These are phyloP conservation scores for Pseudogymnoascus sp. DNA, from an alignment of 2,329 filamentous ascomycete species.

Conservation along the genomic window DNA sequence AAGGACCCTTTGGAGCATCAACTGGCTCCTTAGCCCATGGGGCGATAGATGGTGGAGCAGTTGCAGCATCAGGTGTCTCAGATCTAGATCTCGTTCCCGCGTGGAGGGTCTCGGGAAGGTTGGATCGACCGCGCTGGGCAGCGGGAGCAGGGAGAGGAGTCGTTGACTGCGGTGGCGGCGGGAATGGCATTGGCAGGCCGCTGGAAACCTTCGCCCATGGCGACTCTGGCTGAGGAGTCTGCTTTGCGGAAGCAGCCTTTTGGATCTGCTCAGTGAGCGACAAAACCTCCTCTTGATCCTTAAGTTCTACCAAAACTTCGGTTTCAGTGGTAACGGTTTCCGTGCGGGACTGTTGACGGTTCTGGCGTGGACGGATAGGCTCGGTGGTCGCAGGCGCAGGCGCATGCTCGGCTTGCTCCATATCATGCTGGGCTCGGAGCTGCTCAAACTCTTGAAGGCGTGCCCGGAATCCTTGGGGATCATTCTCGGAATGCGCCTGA, in stretches of 20 bases:
- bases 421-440: slow-evolving; percentile 63
- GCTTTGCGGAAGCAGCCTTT: slow-evolving; percentile 56
- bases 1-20: slow-evolving; percentile 70
- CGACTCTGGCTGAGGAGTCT: slow-evolving; percentile 40
- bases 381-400: slow-evolving; percentile 27
- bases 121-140: slow-evolving; percentile 74
- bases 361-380: slow-evolving; percentile 21
- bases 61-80: slow-evolving; percentile 58
- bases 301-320: slow-evolving; percentile 10
- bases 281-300: slow-evolving; percentile 39
- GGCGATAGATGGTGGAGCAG: slow-evolving; percentile 61
- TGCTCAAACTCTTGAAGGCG: slow-evolving; percentile 78
- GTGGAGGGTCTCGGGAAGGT: slow-evolving; percentile 66
- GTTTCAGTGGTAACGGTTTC: slow-evolving; percentile 15
- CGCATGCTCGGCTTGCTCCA: slow-evolving; percentile 29
- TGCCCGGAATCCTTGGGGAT: slow-evolving; percentile 47
- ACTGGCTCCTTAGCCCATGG: slow-evolving; percentile 90
- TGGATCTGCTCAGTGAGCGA: slow-evolving; percentile 80
- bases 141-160: slow-evolving; percentile 83
- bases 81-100: slow-evolving; percentile 49
- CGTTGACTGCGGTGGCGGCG: slow-evolving; percentile 58
- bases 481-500: slow-evolving; percentile 46
- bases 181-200: slow-evolving; percentile 69
- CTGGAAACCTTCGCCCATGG: slow-evolving; percentile 52
- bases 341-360: slow-evolving; percentile 16